Evolutionary conservation across 257 asterid genomes (phyloP).

Genomic region (Solanum pennellii): DNA sequence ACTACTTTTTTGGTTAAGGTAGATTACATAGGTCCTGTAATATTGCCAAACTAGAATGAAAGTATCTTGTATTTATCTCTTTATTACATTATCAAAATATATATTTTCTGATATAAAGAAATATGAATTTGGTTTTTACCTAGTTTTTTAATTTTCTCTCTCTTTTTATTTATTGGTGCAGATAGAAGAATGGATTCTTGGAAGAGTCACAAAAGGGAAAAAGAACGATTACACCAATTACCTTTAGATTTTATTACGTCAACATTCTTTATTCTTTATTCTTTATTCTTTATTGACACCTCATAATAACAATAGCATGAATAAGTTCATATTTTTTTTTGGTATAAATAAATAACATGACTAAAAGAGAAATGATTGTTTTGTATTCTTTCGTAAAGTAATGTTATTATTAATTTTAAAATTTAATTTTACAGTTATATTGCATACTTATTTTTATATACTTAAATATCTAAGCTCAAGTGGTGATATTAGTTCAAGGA

Average conservation of each 20-base stretch:
- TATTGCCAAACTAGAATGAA: neutral
- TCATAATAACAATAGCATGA: neutral
- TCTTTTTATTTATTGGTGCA: neutral
- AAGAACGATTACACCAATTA: neutral
- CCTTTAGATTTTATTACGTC: neutral
- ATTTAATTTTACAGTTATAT: neutral
- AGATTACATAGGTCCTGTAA: neutral
- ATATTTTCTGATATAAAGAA: neutral
- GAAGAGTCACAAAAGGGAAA: slow-evolving; percentile 14
- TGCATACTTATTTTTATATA: neutral
- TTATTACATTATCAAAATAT: neutral
- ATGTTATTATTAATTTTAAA: neutral
- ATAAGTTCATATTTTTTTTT: neutral
- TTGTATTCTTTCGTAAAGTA: neutral
- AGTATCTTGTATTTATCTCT: neutral
- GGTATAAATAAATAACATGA: neutral
- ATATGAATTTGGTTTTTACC: neutral
- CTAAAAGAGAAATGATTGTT: neutral
- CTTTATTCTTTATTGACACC: neutral
- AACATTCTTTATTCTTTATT: neutral
- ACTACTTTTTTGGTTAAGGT: neutral
- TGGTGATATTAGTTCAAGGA: no score
- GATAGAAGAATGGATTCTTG: slow-evolving; percentile 10
- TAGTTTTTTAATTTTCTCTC: neutral
- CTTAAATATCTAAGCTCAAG: no score